A percentile compares a stretch with the other conserved stretches of the same genome.
These are phyloP conservation scores for Tephrocybe sp. DNA, from an alignment of 768 basidiomycete species.

Conservation along the genomic window DNA sequence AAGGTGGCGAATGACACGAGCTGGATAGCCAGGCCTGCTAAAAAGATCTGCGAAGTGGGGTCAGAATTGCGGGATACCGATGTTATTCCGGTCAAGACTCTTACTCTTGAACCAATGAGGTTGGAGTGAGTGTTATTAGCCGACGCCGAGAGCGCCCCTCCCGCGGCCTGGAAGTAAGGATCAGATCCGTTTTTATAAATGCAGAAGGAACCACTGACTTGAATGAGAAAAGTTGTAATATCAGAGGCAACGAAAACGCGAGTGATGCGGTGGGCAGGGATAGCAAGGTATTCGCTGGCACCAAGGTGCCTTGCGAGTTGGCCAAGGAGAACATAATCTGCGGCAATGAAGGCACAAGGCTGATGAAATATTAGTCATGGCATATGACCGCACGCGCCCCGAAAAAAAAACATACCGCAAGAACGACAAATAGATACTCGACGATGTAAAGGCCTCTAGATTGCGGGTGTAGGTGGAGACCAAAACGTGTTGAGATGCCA, in stretches of 20 bases:
- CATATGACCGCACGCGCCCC: neutral
- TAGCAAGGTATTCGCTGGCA: slow-evolving; percentile 47
- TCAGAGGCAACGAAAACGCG: slow-evolving; percentile 61
- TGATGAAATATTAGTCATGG: slow-evolving; percentile 18
- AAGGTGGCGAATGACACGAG: slow-evolving; percentile 52
- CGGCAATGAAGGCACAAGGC: slow-evolving; percentile 76
- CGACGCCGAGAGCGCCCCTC: slow-evolving; percentile 46
- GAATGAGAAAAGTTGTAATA: slow-evolving; percentile 63
- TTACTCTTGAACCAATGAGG: slow-evolving; percentile 34
- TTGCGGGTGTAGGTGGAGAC: slow-evolving; percentile 51
- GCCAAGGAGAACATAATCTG: slow-evolving; percentile 66
- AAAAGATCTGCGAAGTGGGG: slow-evolving; percentile 40
- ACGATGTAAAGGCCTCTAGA: slow-evolving; percentile 50
- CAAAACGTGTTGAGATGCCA: slow-evolving; percentile 57
- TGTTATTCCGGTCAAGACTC: slow-evolving; percentile 11
- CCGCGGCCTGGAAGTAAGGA: slow-evolving; percentile 36
- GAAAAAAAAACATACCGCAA: slow-evolving; percentile 41
- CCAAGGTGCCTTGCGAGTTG: slow-evolving; percentile 51
- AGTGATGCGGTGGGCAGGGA: slow-evolving; percentile 51
- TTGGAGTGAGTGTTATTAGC: slow-evolving; percentile 28
- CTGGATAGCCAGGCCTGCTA: slow-evolving; percentile 57
- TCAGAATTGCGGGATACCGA: neutral
- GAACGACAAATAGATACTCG: slow-evolving; percentile 58
- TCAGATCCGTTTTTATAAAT: neutral
- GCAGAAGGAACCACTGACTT: slow-evolving; percentile 32